Conservation (phyloP, 306 rosid genomes). For the Cicer pinnatifidum region DNA sequence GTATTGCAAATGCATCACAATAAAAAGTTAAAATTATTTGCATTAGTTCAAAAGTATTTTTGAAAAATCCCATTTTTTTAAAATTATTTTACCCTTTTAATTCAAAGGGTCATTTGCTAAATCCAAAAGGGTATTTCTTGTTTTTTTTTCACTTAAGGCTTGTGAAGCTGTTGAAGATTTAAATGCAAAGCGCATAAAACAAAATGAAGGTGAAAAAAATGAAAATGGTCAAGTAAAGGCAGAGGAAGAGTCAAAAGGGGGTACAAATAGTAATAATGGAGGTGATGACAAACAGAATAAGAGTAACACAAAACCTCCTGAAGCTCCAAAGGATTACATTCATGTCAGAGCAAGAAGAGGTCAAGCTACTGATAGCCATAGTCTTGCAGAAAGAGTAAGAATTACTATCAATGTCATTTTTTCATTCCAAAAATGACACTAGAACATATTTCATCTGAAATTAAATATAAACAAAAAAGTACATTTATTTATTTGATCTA, state of each 20-base stretch:
- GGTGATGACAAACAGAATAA: slow-evolving; percentile 64
- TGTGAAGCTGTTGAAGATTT: slow-evolving; percentile 55
- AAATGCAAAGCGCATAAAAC: slow-evolving; percentile 65
- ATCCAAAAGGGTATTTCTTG: not conserved
- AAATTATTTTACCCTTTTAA: slow-evolving; percentile 4
- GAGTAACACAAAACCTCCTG: slow-evolving; percentile 65
- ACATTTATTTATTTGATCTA: too few species aligned
- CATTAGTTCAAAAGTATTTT: too few species aligned
- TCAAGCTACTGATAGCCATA: slow-evolving; percentile 98
- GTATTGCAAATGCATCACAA: too few species aligned
- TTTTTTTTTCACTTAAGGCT: slow-evolving; percentile 48
- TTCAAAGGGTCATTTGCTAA: slow-evolving; percentile 24
- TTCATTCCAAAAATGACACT: slow-evolving; percentile 3
- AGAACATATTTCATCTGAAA: too few species aligned
- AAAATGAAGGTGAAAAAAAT: slow-evolving; percentile 54
- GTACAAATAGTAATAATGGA: slow-evolving; percentile 45
- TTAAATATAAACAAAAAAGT: too few species aligned
- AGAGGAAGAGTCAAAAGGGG: slow-evolving; percentile 65
- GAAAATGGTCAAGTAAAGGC: slow-evolving; percentile 53
- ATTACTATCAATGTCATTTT: slow-evolving; percentile 12
- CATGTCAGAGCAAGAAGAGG: slow-evolving; percentile 99
- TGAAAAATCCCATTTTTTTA: too few species aligned
- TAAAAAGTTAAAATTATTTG: too few species aligned
- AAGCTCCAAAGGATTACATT: slow-evolving; percentile 87
- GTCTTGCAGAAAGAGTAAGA: slow-evolving; percentile 97